Percentiles rank a stretch among this genome's conserved stretches.
Conservation (phyloP, 257 asterid species). For the Scutellaria galericulata region DNA sequence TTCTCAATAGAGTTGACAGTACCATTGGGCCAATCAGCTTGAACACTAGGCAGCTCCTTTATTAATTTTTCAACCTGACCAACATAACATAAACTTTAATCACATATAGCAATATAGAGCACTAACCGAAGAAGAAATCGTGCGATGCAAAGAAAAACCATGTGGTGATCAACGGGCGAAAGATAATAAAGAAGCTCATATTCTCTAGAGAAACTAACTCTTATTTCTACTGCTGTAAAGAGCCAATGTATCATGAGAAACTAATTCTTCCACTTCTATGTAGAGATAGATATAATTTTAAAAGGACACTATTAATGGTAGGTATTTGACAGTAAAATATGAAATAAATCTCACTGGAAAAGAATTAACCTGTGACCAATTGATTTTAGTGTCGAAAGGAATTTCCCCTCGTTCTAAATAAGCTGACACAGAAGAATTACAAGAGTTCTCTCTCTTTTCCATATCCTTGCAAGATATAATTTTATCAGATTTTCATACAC, state of each 20-base stretch:
- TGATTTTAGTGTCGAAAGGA: not conserved
- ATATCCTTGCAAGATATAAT: not conserved
- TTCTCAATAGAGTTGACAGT: conserved; percentile 44
- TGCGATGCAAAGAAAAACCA: conserved; percentile 16
- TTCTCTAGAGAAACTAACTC: conserved; percentile 10
- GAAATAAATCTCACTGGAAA: conserved; percentile 8
- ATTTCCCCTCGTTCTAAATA: not conserved
- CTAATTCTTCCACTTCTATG: not conserved
- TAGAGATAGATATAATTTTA: not conserved
- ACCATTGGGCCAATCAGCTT: conserved; percentile 75
- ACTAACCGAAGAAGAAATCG: not conserved
- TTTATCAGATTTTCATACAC: not conserved
- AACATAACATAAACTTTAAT: conserved; percentile 35
- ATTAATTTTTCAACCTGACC: conserved; percentile 89
- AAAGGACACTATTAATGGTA: conserved; percentile 15
- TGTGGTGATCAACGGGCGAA: not conserved
- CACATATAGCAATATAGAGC: conserved; percentile 24
- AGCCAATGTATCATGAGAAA: not conserved
- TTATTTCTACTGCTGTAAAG: not conserved
- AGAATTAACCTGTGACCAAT: not conserved
- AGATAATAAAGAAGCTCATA: not conserved
- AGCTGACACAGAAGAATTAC: not conserved
- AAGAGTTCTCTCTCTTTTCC: not conserved
- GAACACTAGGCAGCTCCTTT: conserved; percentile 83
- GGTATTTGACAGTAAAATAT: conserved; percentile 1